phyloP scores from a whole-genome alignment of 106 monocot genomes.

The Cymbidium sinense region DNA sequence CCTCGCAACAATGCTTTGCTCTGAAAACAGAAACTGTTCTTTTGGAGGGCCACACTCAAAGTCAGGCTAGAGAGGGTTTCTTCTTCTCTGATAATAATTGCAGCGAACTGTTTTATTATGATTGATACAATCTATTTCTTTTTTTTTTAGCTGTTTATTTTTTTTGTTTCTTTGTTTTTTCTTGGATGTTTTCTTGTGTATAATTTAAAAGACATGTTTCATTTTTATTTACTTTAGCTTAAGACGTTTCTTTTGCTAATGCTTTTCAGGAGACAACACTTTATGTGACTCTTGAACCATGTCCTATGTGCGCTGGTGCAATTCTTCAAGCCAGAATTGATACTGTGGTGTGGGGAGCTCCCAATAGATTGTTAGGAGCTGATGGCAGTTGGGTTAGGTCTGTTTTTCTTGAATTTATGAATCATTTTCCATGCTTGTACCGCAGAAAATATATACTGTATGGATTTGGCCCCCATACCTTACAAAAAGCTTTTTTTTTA shows the following conservation, averaged over 20 bases:
- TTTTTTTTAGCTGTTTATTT: not conserved
- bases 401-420: not conserved
- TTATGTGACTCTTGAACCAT: conserved; percentile 95
- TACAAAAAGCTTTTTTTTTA: not conserved
- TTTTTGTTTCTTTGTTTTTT: not conserved
- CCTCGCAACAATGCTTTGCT: no score
- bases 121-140: not conserved
- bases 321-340: conserved; percentile 93
- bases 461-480: not conserved
- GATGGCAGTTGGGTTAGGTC: conserved; percentile 98
- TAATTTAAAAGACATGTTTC: not conserved
- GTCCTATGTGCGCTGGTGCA: conserved; percentile 96
- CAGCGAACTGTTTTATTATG: not conserved
- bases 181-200: not conserved
- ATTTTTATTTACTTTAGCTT: not conserved
- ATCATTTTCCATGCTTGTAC: not conserved
- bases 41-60: no score
- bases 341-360: conserved; percentile 94
- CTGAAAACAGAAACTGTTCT: no score
- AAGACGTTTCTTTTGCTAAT: conserved; percentile 3
- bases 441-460: not conserved
- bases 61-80: not conserved
- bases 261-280: conserved; percentile 71
- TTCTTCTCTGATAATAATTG: not conserved
- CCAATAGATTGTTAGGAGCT: conserved; percentile 90